phyloP scores from a whole-genome alignment of 2,329 filamentous ascomycete genomes.

The Metarhizium robertsii region DNA sequence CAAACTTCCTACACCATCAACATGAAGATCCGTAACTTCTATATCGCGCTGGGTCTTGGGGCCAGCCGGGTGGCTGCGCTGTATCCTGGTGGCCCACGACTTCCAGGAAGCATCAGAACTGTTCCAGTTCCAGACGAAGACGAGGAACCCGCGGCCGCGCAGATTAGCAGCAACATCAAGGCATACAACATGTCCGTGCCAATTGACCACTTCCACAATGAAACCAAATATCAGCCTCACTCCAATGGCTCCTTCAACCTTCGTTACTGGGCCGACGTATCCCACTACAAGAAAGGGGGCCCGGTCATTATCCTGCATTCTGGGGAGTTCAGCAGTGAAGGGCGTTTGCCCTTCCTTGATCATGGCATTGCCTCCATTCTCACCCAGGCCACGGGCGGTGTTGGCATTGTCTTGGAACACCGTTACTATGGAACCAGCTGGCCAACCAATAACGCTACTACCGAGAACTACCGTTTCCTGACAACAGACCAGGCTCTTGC shows the following conservation, averaged over 20 bases:
- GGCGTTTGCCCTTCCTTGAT: constrained; percentile 59
- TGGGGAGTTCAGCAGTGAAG: constrained; percentile 59
- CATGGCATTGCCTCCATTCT: constrained; percentile 70
- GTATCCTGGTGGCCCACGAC: not conserved
- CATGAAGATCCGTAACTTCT: not conserved
- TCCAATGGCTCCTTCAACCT: constrained; percentile 57
- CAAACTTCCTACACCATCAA: not conserved
- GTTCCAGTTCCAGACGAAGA: not conserved
- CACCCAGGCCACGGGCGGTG: constrained; percentile 58
- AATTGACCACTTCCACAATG: constrained; percentile 79
- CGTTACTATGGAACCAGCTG: constrained; percentile 77
- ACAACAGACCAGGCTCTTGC: constrained; percentile 76
- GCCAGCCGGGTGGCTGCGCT: not conserved
- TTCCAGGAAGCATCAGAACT: not conserved
- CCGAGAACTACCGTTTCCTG: constrained; percentile 67
- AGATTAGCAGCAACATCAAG: constrained; percentile 7
- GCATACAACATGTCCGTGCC: constrained; percentile 33
- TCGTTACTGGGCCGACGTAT: constrained; percentile 76
- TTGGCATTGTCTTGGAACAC: constrained; percentile 78
- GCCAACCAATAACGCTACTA: constrained; percentile 55
- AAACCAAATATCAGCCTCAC: constrained; percentile 69
- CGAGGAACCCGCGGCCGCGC: not conserved
- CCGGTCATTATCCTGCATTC: constrained; percentile 70
- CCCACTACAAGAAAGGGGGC: constrained; percentile 65
- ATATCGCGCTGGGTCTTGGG: not conserved